These are phyloP conservation scores for Purshia tridentata DNA, from an alignment of 306 rosid genomes.

Conservation along the genomic window DNA sequence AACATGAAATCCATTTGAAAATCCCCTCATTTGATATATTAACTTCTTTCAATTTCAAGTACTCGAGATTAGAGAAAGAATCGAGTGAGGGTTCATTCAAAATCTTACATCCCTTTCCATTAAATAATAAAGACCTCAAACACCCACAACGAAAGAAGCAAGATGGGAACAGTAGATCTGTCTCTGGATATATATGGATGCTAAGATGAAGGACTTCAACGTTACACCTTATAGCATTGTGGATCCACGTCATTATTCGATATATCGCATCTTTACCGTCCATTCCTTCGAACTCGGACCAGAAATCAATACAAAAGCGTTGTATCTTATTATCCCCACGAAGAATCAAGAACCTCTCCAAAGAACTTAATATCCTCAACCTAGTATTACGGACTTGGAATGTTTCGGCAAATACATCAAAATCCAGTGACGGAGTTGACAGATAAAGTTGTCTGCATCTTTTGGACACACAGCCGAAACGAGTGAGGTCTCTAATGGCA, in stretches of 20 bases:
- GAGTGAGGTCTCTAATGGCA: background rate
- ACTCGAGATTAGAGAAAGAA: background rate
- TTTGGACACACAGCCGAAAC: background rate
- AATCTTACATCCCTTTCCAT: background rate
- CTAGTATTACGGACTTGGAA: too few species aligned
- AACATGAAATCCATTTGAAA: background rate
- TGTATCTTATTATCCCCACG: background rate
- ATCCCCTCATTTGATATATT: background rate
- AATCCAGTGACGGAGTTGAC: background rate
- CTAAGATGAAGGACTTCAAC: background rate
- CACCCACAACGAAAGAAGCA: background rate
- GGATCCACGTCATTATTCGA: background rate
- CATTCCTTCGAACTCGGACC: too few species aligned
- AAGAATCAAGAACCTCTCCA: constrained; percentile 1
- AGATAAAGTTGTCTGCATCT: background rate
- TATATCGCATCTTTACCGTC: background rate
- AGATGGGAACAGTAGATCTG: background rate
- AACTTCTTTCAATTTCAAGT: background rate
- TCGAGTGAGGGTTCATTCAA: background rate
- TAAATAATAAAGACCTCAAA: background rate
- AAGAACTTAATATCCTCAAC: too few species aligned
- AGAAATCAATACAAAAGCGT: background rate
- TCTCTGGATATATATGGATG: too few species aligned
- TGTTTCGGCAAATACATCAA: background rate
- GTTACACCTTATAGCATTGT: background rate